Base-by-base conservation (phyloP, 1,284 basidiomycete species). In the Ustilago esculenta region DNA sequence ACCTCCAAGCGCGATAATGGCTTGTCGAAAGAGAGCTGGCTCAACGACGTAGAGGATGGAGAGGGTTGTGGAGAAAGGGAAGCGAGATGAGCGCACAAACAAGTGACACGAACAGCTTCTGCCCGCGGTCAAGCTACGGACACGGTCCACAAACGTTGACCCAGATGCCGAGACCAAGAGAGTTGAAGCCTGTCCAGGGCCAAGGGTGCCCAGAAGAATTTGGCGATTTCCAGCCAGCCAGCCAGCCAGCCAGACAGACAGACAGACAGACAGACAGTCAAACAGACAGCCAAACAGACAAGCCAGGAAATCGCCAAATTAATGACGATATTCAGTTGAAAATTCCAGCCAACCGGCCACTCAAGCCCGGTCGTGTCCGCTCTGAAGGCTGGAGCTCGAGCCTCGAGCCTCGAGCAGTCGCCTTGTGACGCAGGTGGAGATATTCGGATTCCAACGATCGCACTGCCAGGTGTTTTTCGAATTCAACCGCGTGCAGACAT, bases 401-500 rank as follows among this genome's bases (percentile, higher is more conserved):
- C n/a, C n/a, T n/a, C n/a, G n/a, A n/a, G n/a, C n/a, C n/a, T 7
- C 27, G 12, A 20, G 18, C n/a, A 23, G 18, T 20, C 46, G 25
- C 30, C 11, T 21, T 44, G 34, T 44, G 58, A 49, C 40, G 51
- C 36, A 50, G 39, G 40, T 61, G 58, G 51, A 61, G 57, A 29
- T 60, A 55, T 46, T 61, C 47, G 58, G 51, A 43, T 33, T 48
- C 35, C 21, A 36, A 32, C 43, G 50, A 52, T 48, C 46, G 46
- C 36, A 30, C n/a, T 30, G 18, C 32, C 27, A 30, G 3, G n/a
- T n/a, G n/a, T 2, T 44, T 34, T 15, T 23, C 47, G 17, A 25
- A 24, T 15, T 35, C 30, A 44, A 33, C 20, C 30, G 27, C 42
- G 14, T 27, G 10, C 20, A 25, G 18, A 17, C 30, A 15, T 46